Conservation (phyloP, 2,329 filamentous ascomycete genomes). For the Sporothrix euskadiensis region DNA sequence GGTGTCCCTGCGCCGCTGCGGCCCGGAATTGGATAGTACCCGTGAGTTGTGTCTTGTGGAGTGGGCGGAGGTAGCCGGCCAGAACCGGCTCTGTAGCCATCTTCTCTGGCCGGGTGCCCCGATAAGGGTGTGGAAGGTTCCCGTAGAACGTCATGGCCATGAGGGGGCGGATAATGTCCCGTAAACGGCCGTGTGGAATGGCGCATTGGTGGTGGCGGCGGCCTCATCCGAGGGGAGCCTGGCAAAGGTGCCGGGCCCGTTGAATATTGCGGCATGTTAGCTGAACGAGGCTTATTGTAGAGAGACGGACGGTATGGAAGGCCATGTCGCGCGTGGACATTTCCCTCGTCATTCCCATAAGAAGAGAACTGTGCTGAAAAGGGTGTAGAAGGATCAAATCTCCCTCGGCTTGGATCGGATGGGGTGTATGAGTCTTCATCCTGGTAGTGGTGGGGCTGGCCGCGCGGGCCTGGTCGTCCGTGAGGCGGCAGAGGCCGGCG, state of each 20-base stretch:
- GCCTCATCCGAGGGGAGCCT: constrained; percentile 29
- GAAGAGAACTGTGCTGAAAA: constrained; percentile 10
- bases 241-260: background rate
- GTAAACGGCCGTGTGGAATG: background rate
- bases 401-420: constrained; percentile 63
- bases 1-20: background rate
- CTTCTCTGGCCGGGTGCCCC: background rate
- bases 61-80: constrained; percentile 52
- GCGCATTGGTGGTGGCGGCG: constrained; percentile 26
- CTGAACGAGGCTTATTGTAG: background rate
- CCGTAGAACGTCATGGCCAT: background rate
- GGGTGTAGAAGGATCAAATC: constrained; percentile 48
- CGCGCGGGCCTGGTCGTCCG: background rate
- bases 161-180: background rate
- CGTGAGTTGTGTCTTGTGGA: constrained; percentile 46
- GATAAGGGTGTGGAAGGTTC: background rate
- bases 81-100: constrained; percentile 36
- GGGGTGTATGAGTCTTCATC: constrained; percentile 47
- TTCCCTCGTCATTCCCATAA: background rate
- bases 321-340: background rate
- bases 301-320: background rate
- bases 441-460: constrained; percentile 40
- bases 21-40: background rate
- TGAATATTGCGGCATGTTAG: background rate
- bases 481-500: constrained; percentile 28